Conservation (phyloP, 2,329 filamentous ascomycete genomes). For the Hypoxylon sp. region DNA sequence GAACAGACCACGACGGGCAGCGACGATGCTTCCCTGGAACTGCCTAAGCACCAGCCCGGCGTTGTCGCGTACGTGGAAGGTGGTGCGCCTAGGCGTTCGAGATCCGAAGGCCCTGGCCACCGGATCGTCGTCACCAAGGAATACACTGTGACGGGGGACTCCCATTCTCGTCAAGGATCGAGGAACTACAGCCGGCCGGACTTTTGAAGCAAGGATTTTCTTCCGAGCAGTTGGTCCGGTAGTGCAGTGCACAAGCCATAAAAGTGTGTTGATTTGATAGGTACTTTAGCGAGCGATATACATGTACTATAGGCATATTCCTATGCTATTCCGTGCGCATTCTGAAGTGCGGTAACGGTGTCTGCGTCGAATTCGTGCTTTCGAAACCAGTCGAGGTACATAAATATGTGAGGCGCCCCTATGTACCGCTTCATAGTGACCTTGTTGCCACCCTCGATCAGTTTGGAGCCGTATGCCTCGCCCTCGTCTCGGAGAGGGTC, state of each 20-base stretch:
- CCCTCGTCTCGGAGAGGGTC: conserved; percentile 59
- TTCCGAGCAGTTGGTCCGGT: background rate
- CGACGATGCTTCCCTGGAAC: conserved; percentile 13
- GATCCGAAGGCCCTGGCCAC: background rate
- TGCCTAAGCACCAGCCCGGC: conserved; percentile 11
- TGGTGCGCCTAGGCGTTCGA: background rate
- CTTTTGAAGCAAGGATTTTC: background rate
- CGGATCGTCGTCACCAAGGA: conserved; percentile 34
- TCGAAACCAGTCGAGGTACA: conserved; percentile 42
- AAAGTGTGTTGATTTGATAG: too few relatives aligned
- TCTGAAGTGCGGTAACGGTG: conserved; percentile 43
- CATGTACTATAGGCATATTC: background rate
- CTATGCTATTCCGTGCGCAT: conserved; percentile 39
- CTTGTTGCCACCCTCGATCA: conserved; percentile 54
- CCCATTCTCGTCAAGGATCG: background rate
- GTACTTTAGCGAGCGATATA: background rate
- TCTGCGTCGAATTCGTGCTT: conserved; percentile 47
- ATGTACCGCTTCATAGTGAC: conserved; percentile 56
- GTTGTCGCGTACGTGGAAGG: background rate
- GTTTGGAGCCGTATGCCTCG: conserved; percentile 54
- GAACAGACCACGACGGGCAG: background rate
- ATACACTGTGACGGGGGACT: conserved; percentile 27
- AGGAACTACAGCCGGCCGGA: background rate
- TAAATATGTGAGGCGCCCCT: conserved; percentile 59
- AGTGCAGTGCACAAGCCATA: background rate